Evolutionary conservation across 2,329 filamentous ascomycete genomes (phyloP).

Genomic region (Atkinsonella hypoxylon): DNA sequence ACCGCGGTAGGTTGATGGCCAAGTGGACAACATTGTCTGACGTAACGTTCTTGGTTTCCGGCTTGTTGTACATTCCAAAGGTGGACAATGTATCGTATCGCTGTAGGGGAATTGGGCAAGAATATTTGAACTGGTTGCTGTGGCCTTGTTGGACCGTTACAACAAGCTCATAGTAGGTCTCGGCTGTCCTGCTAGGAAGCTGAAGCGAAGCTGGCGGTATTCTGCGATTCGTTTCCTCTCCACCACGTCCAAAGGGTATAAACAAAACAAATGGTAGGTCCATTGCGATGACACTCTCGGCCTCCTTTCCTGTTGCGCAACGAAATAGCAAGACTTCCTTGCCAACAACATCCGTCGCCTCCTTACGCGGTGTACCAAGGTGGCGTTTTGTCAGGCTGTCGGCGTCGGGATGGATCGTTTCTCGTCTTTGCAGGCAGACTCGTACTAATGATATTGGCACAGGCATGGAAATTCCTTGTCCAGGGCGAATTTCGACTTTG

Average conservation of each 20-base stretch:
- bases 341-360: slow-evolving; percentile 84
- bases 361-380: slow-evolving; percentile 77
- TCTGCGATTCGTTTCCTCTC: slow-evolving; percentile 77
- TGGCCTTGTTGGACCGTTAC: slow-evolving; percentile 90
- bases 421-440: slow-evolving; percentile 83
- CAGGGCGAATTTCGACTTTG: slow-evolving; percentile 90
- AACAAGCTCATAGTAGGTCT: slow-evolving; percentile 94
- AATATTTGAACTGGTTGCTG: slow-evolving; percentile 76
- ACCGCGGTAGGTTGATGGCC: slow-evolving; percentile 82
- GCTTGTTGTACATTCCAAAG: slow-evolving; percentile 98
- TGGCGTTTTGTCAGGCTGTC: slow-evolving; percentile 91
- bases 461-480: slow-evolving; percentile 72
- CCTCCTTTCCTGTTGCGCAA: slow-evolving; percentile 71
- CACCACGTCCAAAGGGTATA: slow-evolving; percentile 86
- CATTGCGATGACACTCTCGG: slow-evolving; percentile 86
- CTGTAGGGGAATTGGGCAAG: slow-evolving; percentile 80
- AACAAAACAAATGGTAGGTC: slow-evolving; percentile 95
- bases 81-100: slow-evolving; percentile 95
- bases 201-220: slow-evolving; percentile 89
- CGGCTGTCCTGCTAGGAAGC: slow-evolving; percentile 82
- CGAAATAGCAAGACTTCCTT: slow-evolving; percentile 91
- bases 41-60: slow-evolving; percentile 74
- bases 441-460: slow-evolving; percentile 87
- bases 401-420: slow-evolving; percentile 92
- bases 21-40: slow-evolving; percentile 85